Base-by-base conservation (phyloP, 768 basidiomycete species). In the Boletellus sp. region DNA sequence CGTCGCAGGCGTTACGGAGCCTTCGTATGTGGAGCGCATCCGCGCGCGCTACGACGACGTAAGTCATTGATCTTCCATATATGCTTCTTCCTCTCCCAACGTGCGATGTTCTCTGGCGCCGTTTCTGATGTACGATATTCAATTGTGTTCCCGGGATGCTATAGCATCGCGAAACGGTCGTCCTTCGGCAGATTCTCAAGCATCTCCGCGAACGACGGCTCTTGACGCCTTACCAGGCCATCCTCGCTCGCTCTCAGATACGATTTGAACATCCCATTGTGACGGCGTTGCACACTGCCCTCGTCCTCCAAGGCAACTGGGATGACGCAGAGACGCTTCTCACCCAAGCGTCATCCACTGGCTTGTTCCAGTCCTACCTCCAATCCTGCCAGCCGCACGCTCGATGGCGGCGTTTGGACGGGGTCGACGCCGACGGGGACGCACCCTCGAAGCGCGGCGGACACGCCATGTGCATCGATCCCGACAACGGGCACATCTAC, bases 401-500 rank as follows among this genome's bases (percentile, higher is more conserved):
- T 0, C 59, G 74, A 5, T 91, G 89, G 87, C 75, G 69, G 22
- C 78, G 76, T 15, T 67, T 89, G 1, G 68, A 67, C 33, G 84
- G 78, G 19, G 74, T 78, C n/a, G 79, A 85, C 53, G 73, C 79
- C 1, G 79, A 85, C 52, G 74, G 79, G 1, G 85, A 87, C 55
- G 66, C 76, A 0, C 89, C 90, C 6, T 73, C 76, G 22, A 72
- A 79, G 39, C 80, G 90, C 1, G 86, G 89, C 15, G 90, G 89
- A 0, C 87, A 91, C 54, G 84, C 86, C 19, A 88, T 89, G 85
- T 89, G 86, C 56, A 79, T 90, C 54, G 88, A 90, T 59, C 69
- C 76, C 20, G 72, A 76, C 8, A 74, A 79, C 34, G 78, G 79
- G 6, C 65, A 77, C 38, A 80, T 91, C 24, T 90, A 90, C 61